phyloP scores from a whole-genome alignment of 805 yeast genomes.

The Candida railenensis region DNA sequence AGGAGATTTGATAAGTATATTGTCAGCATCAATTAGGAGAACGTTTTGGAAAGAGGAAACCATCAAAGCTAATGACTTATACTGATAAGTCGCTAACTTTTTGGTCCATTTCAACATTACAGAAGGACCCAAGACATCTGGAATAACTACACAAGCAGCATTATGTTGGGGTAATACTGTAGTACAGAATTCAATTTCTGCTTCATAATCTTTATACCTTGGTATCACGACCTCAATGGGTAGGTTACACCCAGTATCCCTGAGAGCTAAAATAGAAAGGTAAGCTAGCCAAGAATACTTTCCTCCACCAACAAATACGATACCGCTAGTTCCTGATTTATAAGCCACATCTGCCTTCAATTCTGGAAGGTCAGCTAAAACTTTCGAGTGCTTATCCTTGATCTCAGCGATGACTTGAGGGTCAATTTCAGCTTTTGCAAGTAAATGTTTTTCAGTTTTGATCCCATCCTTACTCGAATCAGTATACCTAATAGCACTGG shows the following conservation, averaged over 20 bases:
- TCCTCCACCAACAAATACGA: conserved; percentile 36
- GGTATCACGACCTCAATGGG: conserved; percentile 43
- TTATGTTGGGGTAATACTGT: conserved; percentile 57
- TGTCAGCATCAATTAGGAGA: conserved; percentile 35
- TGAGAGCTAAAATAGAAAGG: conserved; percentile 26
- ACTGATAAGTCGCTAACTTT: conserved; percentile 63
- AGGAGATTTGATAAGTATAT: conserved; percentile 28
- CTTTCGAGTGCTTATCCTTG: conserved; percentile 18
- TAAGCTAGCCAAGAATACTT: conserved; percentile 36
- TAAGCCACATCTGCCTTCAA: conserved; percentile 16
- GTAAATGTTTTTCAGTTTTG: conserved; percentile 22
- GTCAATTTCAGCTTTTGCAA: conserved; percentile 25
- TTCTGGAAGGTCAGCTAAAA: conserved; percentile 22
- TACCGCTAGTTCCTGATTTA: conserved; percentile 24
- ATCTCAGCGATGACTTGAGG: conserved; percentile 21
- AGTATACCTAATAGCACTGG: conserved; percentile 20
- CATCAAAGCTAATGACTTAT: conserved; percentile 55
- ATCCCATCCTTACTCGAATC: conserved; percentile 15
- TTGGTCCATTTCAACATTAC: conserved; percentile 34
- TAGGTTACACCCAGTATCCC: conserved; percentile 36
- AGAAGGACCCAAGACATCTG: conserved; percentile 50
- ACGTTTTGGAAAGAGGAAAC: conserved; percentile 34
- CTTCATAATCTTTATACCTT: conserved; percentile 28
- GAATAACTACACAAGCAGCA: conserved; percentile 63
- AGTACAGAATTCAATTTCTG: conserved; percentile 48